Percentiles rank a stretch among this genome's conserved stretches.
These are phyloP conservation scores for Calycina herbarum DNA, from an alignment of 2,329 filamentous ascomycete genomes.

Conservation along the genomic window DNA sequence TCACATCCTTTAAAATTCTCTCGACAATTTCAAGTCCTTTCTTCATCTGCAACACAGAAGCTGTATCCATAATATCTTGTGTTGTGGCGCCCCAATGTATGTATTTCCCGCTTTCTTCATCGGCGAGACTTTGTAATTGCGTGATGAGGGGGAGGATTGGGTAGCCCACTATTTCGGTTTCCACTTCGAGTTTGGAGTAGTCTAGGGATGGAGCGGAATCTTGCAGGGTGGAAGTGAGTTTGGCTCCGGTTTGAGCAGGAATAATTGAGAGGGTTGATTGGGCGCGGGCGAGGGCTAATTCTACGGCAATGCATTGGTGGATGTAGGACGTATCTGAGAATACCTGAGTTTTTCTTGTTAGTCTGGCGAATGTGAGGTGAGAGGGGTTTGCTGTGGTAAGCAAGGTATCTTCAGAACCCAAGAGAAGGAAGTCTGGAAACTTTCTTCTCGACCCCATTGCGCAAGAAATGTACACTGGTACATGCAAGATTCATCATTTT, in stretches of 20 bases:
- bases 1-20: slow-evolving; percentile 44
- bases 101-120: slow-evolving; percentile 43
- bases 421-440: too few relatives aligned
- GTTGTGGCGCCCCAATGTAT: slow-evolving; percentile 61
- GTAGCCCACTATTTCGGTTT: slow-evolving; percentile 55
- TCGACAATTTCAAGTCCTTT: slow-evolving; percentile 50
- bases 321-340: slow-evolving; percentile 53
- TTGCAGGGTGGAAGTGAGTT: slow-evolving; percentile 37
- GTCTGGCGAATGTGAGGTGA: not conserved
- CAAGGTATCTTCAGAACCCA: too few relatives aligned
- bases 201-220: slow-evolving; percentile 41
- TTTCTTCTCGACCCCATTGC: not conserved
- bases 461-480: not conserved
- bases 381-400: not conserved
- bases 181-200: slow-evolving; percentile 42
- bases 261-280: slow-evolving; percentile 50
- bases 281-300: slow-evolving; percentile 52
- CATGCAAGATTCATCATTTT: not conserved
- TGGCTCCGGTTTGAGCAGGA: slow-evolving; percentile 40
- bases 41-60: slow-evolving; percentile 54
- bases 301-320: slow-evolving; percentile 49
- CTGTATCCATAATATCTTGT: slow-evolving; percentile 59
- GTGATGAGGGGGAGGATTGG: slow-evolving; percentile 50
- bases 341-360: slow-evolving; percentile 31
- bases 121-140: slow-evolving; percentile 29